A percentile compares a stretch with the other conserved stretches of the same genome.
These are phyloP conservation scores for Apodospora peruviana DNA, from an alignment of 495 filamentous ascomycete species.

Conservation along the genomic window DNA sequence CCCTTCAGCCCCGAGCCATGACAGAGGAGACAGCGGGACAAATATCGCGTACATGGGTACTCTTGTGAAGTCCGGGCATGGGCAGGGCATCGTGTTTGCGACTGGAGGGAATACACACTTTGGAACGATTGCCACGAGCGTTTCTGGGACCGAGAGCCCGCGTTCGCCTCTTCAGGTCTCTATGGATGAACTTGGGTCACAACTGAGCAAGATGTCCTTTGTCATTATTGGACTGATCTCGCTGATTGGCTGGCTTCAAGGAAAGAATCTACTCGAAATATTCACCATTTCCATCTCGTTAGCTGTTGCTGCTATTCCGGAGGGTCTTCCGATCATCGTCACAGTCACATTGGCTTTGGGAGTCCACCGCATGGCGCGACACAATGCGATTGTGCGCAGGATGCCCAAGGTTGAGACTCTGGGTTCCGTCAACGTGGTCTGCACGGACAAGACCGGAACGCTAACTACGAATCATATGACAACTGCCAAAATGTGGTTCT, in stretches of 20 bases:
- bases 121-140: slow-evolving; percentile 86
- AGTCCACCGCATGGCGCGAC: slow-evolving; percentile 88
- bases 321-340: slow-evolving; percentile 96
- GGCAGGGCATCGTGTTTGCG: slow-evolving; percentile 90
- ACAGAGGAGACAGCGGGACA: slow-evolving; percentile 29
- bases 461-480: slow-evolving; percentile 98
- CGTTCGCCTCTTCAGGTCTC: slow-evolving; percentile 87
- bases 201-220: slow-evolving; percentile 93
- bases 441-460: slow-evolving; percentile 96
- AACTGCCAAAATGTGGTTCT: slow-evolving; percentile 93
- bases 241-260: slow-evolving; percentile 79
- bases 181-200: slow-evolving; percentile 94
- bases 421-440: slow-evolving; percentile 97
- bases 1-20: slow-evolving; percentile 30
- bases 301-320: slow-evolving; percentile 93
- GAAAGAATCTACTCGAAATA: slow-evolving; percentile 84
- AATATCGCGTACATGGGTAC: slow-evolving; percentile 99
- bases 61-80: slow-evolving; percentile 90
- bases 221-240: slow-evolving; percentile 91
- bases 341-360: slow-evolving; percentile 93
- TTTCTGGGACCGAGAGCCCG: slow-evolving; percentile 91
- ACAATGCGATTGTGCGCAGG: slow-evolving; percentile 88
- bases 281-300: slow-evolving; percentile 97
- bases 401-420: slow-evolving; percentile 96
- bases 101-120: slow-evolving; percentile 93